Base-by-base conservation (phyloP, 306 rosid species). In the Prosopis cineraria region DNA sequence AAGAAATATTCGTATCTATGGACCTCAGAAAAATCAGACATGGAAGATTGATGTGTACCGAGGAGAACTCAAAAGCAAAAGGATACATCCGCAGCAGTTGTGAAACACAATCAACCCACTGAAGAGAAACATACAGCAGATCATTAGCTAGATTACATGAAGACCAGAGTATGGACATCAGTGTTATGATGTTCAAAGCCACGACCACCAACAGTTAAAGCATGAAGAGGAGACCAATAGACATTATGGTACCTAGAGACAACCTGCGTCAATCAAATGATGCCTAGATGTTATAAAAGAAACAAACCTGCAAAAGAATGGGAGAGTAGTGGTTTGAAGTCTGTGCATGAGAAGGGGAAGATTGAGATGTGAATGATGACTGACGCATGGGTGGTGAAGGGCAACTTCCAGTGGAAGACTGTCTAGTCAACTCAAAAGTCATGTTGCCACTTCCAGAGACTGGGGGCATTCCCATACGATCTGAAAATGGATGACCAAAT, bases 41-140 rank as follows among this genome's bases (percentile, higher is more conserved):
- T 40, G 72, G 36, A 60, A 76, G 80, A 77, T 48, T 73, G 75
- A 68, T 75, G 69, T 90, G 59, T 91, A 93, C 99, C 79, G 93
- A 86, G 78, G 99, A 93, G 80, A 95, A 95, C 87, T 95, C 94
- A 81, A 95, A 95, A 69, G 99, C 97, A 77, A 76, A 88, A 50
- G 99, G 99, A 87, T 95, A 95, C 91, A 93, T 93, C 85, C 98
- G 96, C 86, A 91, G 37, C 79, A 95, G 75, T 87, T 95, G 99
- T 52, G 99, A 87, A 81, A 93, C 90, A 70, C 99, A 95, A 81
- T 95, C 99, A 84, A 91, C 81, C 99, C 99, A 95, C 99, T 95
- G 93, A 87, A 65, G 72, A 22, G n/a, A 84, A 59, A 88, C 68
- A 85, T 10, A 78, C 14, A 70, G 67, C 44, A 80, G 79, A 53